These are phyloP conservation scores for Amphichorda felina DNA, from an alignment of 2,329 filamentous ascomycete species.

Conservation along the genomic window DNA sequence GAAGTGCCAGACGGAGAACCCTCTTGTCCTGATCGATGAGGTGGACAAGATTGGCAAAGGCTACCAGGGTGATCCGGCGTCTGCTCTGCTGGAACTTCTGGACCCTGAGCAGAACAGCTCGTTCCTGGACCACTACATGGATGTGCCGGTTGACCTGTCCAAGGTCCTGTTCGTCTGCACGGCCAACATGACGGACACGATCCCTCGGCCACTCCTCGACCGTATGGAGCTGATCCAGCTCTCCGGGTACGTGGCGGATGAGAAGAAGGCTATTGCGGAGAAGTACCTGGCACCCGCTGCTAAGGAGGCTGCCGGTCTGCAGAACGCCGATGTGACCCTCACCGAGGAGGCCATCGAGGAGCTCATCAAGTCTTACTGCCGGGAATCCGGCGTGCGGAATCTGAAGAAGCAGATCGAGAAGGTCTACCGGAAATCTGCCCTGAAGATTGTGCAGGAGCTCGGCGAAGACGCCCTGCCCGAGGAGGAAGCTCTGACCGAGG, in stretches of 20 bases:
- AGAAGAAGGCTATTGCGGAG: conserved; percentile 98
- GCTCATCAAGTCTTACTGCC: conserved; percentile 96
- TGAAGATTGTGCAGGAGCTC: conserved; percentile 93
- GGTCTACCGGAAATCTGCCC: conserved; percentile 90
- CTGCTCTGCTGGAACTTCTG: conserved; percentile 82
- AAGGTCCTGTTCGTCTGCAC: conserved; percentile 99
- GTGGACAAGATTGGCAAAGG: conserved; percentile 96
- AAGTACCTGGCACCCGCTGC: conserved; percentile 84
- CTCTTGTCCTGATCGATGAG: conserved; percentile 90
- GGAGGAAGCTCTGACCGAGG: conserved; percentile 69
- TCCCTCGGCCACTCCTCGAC: conserved; percentile 84
- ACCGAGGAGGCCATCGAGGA: conserved; percentile 84
- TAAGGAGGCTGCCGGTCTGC: conserved; percentile 85
- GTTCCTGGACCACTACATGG: conserved; percentile 97
- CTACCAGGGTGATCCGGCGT: conserved; percentile 92
- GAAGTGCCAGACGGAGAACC: conserved; percentile 98
- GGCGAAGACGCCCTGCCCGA: conserved; percentile 77
- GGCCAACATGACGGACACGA: conserved; percentile 97
- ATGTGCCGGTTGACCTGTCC: conserved; percentile 91
- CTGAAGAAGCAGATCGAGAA: conserved; percentile 99
- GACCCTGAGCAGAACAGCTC: conserved; percentile 97
- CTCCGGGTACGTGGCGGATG: conserved; percentile 91
- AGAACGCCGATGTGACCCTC: conserved; percentile 82
- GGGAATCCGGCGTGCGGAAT: conserved; percentile 93
- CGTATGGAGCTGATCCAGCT: conserved; percentile 97